Conservation (phyloP, 768 basidiomycete genomes). For the Agrocybe praecox region DNA sequence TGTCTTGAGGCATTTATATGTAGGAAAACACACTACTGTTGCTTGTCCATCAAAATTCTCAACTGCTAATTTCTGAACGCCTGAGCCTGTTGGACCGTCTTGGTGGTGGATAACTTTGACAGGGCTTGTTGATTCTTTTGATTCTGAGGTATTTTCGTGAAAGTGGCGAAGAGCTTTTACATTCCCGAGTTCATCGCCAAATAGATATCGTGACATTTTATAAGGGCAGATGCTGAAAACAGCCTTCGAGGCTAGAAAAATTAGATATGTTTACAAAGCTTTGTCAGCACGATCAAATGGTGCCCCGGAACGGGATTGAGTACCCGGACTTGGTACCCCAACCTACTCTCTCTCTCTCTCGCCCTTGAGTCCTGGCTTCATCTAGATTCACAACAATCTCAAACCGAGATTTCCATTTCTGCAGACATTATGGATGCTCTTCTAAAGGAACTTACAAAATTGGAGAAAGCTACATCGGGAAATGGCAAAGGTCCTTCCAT, state of each 20-base stretch:
- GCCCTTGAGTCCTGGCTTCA: too few relatives aligned
- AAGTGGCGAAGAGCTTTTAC: constrained; percentile 62
- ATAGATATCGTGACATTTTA: constrained; percentile 67
- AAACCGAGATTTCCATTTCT: background rate
- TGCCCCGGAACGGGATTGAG: too few relatives aligned
- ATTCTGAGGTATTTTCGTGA: constrained; percentile 24
- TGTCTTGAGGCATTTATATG: background rate
- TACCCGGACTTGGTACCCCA: too few relatives aligned
- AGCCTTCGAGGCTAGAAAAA: constrained; percentile 3
- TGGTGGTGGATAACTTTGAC: constrained; percentile 34
- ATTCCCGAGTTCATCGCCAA: constrained; percentile 80
- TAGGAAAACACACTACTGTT: constrained; percentile 44
- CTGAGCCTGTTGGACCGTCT: constrained; percentile 24
- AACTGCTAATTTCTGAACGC: constrained; percentile 28
- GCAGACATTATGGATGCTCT: constrained; percentile 61
- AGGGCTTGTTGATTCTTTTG: constrained; percentile 36
- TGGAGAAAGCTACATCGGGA: constrained; percentile 62
- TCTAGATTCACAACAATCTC: background rate
- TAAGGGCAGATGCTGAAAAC: constrained; percentile 1
- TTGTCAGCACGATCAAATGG: background rate
- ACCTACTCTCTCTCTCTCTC: too few relatives aligned
- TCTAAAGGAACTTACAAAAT: constrained; percentile 78
- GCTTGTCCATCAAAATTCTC: constrained; percentile 13
- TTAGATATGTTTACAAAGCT: background rate
- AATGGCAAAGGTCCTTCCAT: constrained; percentile 60